Evolutionary conservation across 139 green algal species (phyloP), one percentile per base, ranked within the genome.

Genomic region (Chlorella sp.): DNA sequence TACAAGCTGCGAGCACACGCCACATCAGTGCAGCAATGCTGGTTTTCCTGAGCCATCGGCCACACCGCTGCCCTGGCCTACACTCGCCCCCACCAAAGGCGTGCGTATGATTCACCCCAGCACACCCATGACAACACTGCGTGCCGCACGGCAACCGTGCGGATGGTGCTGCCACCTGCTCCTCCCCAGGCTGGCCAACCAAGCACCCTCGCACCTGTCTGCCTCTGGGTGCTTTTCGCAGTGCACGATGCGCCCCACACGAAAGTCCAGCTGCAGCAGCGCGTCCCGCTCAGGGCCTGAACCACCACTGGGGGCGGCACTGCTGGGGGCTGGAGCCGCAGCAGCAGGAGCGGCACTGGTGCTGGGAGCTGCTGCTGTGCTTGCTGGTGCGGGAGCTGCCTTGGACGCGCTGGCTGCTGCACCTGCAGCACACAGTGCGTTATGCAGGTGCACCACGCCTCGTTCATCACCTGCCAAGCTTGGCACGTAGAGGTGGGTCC

Each of bases 141-240:
- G n/a, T n/a, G n/a, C n/a, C n/a, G n/a, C n/a, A n/a, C n/a, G n/a
- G n/a, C n/a, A n/a, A n/a, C n/a, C n/a, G n/a, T n/a, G n/a, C n/a
- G n/a, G n/a, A n/a, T n/a, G n/a, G n/a, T n/a, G n/a, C n/a, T n/a
- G n/a, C n/a, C n/a, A n/a, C n/a, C n/a, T n/a, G n/a, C n/a, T n/a
- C n/a, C n/a, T n/a, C n/a, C n/a, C n/a, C n/a, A n/a, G n/a, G n/a
- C n/a, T n/a, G n/a, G n/a, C n/a, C n/a, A n/a, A n/a, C n/a, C n/a
- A n/a, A n/a, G n/a, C n/a, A n/a, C n/a, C 42, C 17, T 55, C 62
- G 0, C 71, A 83, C 69, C 78, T 86, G 50, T 93, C 88, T n/a
- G 88, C 88, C 60, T 93, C 87, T 0, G 87, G 85, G 71, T 93
- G 88, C 35, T 36, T 69, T 74, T 90, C 76, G 35, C 79, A 84